phyloP scores from a whole-genome alignment of 345 rosid species.

The Geranium brycei region DNA sequence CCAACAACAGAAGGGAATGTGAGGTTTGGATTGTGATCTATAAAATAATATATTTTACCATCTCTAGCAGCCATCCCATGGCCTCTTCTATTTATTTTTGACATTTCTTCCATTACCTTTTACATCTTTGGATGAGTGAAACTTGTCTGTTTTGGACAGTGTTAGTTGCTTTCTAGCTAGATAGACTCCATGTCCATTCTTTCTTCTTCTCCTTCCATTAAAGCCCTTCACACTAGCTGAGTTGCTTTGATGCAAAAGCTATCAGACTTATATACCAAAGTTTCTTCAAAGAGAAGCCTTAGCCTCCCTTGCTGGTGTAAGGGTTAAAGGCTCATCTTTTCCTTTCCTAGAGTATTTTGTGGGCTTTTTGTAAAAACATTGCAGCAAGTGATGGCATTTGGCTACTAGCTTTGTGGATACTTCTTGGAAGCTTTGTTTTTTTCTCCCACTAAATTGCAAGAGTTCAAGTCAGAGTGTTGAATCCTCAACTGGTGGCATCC shows the following conservation, averaged over 20 bases:
- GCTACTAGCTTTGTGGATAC: constrained; percentile 11
- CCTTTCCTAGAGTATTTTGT: neutral
- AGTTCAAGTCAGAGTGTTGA: constrained; percentile 22
- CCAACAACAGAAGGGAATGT: constrained; percentile 40
- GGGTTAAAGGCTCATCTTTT: constrained; percentile 28
- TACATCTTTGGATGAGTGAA: constrained; percentile 13
- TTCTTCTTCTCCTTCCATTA: constrained; percentile 13
- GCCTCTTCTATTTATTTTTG: constrained; percentile 5
- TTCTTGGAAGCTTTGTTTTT: constrained; percentile 12
- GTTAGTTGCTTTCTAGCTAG: neutral
- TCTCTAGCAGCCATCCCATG: neutral
- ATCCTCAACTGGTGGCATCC: constrained; percentile 7
- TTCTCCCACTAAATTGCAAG: constrained; percentile 7
- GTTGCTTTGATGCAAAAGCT: constrained; percentile 19
- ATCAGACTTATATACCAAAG: constrained; percentile 13
- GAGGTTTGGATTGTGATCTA: constrained; percentile 9
- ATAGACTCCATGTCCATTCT: neutral
- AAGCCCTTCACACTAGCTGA: constrained; percentile 29
- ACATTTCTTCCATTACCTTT: constrained; percentile 8
- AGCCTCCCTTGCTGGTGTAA: constrained; percentile 21
- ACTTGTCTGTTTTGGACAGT: constrained; percentile 15
- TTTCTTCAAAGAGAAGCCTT: constrained; percentile 25
- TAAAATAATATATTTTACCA: neutral
- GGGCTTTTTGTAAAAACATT: constrained; percentile 6
- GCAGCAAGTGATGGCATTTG: neutral